These are phyloP conservation scores for Potentilla sterilis DNA, from an alignment of 306 rosid genomes.

Conservation along the genomic window DNA sequence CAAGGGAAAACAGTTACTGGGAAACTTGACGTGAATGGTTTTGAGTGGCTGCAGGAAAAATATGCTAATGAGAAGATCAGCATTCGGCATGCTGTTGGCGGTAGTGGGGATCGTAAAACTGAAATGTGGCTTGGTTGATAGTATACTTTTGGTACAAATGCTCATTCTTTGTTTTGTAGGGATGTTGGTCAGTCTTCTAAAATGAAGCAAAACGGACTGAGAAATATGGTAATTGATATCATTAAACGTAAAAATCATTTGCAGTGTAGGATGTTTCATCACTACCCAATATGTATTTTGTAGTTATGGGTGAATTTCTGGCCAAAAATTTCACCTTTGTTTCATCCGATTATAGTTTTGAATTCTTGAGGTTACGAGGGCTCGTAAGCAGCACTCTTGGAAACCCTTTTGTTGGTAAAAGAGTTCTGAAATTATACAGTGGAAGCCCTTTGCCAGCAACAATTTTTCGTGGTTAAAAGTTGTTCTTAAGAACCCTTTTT, in stretches of 20 bases:
- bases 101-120: conserved; percentile 75
- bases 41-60: conserved; percentile 87
- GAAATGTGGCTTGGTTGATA: conserved; percentile 92
- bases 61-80: conserved; percentile 88
- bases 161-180: background rate
- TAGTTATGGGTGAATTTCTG: background rate
- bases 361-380: background rate
- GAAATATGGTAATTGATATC: conserved; percentile 13
- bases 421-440: too few relatives aligned
- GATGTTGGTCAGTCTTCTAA: background rate
- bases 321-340: background rate
- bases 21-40: conserved; percentile 82
- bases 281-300: background rate
- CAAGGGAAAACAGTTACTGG: conserved; percentile 90
- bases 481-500: too few relatives aligned
- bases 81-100: conserved; percentile 84
- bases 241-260: background rate
- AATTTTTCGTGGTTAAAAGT: too few relatives aligned
- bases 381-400: background rate
- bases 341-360: background rate
- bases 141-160: background rate
- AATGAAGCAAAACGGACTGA: background rate
- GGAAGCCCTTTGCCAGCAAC: too few relatives aligned
- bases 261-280: background rate
- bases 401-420: too few relatives aligned